Conservation (phyloP, 106 monocot species). For the Gastrodia elata region DNA sequence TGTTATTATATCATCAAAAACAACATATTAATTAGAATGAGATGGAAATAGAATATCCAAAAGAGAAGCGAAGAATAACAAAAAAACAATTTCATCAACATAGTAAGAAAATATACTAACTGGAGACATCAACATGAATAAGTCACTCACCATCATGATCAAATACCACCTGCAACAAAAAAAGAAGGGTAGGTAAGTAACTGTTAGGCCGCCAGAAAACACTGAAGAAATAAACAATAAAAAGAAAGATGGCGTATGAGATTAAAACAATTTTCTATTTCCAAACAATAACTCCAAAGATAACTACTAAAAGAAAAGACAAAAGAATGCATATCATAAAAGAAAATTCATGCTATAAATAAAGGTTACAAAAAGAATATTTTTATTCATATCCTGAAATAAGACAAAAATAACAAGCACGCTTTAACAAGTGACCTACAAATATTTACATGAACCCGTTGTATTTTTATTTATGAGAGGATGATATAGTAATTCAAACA, state of each 20-base stretch:
- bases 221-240: neutral
- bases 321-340: neutral
- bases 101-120: slow-evolving; percentile 6
- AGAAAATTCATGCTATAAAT: neutral
- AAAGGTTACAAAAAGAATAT: neutral
- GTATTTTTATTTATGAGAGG: too few species aligned
- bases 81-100: neutral
- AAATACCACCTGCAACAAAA: slow-evolving; percentile 86
- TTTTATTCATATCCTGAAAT: neutral
- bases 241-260: neutral
- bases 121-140: slow-evolving; percentile 14
- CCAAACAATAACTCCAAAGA: neutral
- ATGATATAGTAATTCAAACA: too few species aligned
- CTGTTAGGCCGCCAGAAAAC: neutral
- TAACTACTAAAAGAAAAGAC: neutral
- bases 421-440: neutral
- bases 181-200: slow-evolving; percentile 5
- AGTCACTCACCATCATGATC: slow-evolving; percentile 95
- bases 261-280: neutral
- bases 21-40: neutral
- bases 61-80: neutral
- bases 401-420: neutral
- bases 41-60: neutral
- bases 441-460: too few species aligned
- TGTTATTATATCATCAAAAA: neutral